Base-by-base conservation (phyloP, 441 rosid genomes). In the Theobroma grandiflorum region DNA sequence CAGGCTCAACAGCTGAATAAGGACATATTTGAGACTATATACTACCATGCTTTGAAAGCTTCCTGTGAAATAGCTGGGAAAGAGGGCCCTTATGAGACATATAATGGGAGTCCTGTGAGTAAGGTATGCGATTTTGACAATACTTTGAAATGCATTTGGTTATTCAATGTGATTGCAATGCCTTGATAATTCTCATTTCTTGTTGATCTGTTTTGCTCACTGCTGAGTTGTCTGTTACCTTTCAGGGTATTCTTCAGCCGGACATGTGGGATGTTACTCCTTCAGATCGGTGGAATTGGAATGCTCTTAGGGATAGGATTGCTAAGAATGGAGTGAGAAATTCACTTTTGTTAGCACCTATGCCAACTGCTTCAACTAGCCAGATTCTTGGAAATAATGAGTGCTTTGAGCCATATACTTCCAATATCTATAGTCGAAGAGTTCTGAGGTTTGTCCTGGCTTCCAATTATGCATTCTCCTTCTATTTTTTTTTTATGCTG, bases 281-380 rank as follows among this genome's bases (percentile, higher is more conserved):
- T 42, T 91, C 97, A 2, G 81, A 82, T 74, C 84, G 89, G 14
- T 94, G 97, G 99, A 84, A 91, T 77, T 95, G 99, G 98, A 84
- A 77, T 66, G 85, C 76, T 50, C 91, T 95, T 2, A 89, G 95
- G 66, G 89, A 76, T 37, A 87, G 82, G 89, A 88, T 95, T 63
- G 81, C 89, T 7, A 86, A 82, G 81, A 87, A 90, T 79, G 98
- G 99, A 76, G 92, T 94, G 63, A 91, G 95, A 79, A 95, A 94
- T 74, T 95, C 99, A 12, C 97, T 95, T 75, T 90, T 95, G 47
- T 85, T 94, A 38, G 95, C 99, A 58, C 98, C 99, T 58, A 94
- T 95, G 99, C 98, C 99, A 0, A 95, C 97, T 82, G 99, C 99
- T 80, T 95, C 99, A 58, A 94, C 99, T 43, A 95, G 99, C 82